Percentiles rank a stretch among this genome's conserved stretches.
These are phyloP conservation scores for Massarina eburnea DNA, from an alignment of 2,329 filamentous ascomycete species.

Conservation along the genomic window DNA sequence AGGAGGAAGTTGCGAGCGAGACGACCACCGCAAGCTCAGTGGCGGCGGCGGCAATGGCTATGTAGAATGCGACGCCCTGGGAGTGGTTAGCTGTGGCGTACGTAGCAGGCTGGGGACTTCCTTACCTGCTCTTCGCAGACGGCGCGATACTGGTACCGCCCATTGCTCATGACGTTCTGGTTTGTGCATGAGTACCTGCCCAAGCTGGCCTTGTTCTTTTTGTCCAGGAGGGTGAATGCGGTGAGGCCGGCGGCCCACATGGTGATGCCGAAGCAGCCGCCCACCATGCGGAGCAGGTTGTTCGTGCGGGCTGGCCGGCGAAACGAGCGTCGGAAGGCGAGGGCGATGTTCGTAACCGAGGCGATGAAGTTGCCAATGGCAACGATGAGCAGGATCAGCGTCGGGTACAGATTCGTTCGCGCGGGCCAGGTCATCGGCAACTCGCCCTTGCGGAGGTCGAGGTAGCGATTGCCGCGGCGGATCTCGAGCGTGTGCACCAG, in stretches of 20 bases:
- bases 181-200: conserved; percentile 40
- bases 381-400: conserved; percentile 36
- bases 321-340: conserved; percentile 37
- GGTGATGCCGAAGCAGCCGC: conserved; percentile 36
- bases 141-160: conserved; percentile 39
- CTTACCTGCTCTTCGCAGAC: conserved; percentile 42
- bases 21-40: conserved; percentile 35
- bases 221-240: conserved; percentile 37
- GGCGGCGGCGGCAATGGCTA: conserved; percentile 35
- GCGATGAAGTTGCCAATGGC: conserved; percentile 37
- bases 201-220: conserved; percentile 40
- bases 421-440: conserved; percentile 43
- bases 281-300: conserved; percentile 38
- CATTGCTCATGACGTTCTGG: conserved; percentile 37
- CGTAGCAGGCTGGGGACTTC: neutral
- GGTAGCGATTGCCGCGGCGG: conserved; percentile 37
- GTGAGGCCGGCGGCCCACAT: conserved; percentile 36
- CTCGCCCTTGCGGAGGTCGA: conserved; percentile 40
- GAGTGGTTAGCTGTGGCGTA: conserved; percentile 15
- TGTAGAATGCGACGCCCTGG: conserved; percentile 40
- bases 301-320: conserved; percentile 37
- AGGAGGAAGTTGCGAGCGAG: conserved; percentile 35
- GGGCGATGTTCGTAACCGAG: conserved; percentile 34
- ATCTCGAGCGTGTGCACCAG: conserved; percentile 40
- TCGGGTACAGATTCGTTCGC: conserved; percentile 39